Evolutionary conservation across 192 early-diverging fungal genomes (phyloP).

Genomic region (Obelidium mucronatum): DNA sequence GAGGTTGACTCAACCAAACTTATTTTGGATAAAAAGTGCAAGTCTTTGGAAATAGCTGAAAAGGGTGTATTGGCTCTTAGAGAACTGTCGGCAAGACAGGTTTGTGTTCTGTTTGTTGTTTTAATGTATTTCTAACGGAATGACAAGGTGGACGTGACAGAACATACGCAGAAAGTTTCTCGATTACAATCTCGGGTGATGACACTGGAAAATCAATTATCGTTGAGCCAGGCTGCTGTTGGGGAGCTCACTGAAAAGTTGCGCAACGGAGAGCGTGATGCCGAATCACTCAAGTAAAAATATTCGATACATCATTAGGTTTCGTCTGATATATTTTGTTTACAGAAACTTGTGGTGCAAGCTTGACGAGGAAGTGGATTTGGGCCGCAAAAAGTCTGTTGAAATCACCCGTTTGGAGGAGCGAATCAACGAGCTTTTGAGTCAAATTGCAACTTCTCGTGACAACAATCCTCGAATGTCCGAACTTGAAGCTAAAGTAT

Average conservation of each 20-base stretch:
- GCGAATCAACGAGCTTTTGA: constrained; percentile 19
- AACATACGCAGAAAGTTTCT: background rate
- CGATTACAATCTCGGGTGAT: background rate
- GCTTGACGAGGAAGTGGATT: constrained; percentile 19
- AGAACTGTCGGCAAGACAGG: background rate
- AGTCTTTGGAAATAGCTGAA: background rate
- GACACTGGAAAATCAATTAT: constrained; percentile 8
- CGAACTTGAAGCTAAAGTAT: background rate
- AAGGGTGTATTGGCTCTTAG: background rate
- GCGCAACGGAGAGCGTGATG: constrained; percentile 20
- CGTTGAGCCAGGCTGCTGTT: background rate
- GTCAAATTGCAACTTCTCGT: constrained; percentile 18
- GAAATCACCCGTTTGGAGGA: constrained; percentile 29
- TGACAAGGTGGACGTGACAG: background rate
- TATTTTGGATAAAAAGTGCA: background rate
- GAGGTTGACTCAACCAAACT: background rate
- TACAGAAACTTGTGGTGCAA: constrained; percentile 30
- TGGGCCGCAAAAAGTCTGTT: constrained; percentile 30
- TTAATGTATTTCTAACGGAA: background rate
- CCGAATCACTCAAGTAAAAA: constrained; percentile 10
- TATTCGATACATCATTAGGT: background rate
- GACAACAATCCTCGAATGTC: background rate
- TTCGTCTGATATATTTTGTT: background rate
- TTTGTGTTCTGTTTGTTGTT: background rate
- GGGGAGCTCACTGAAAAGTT: constrained; percentile 14